Conservation (phyloP, 495 filamentous ascomycete species). For the Monascus purpureus region DNA sequence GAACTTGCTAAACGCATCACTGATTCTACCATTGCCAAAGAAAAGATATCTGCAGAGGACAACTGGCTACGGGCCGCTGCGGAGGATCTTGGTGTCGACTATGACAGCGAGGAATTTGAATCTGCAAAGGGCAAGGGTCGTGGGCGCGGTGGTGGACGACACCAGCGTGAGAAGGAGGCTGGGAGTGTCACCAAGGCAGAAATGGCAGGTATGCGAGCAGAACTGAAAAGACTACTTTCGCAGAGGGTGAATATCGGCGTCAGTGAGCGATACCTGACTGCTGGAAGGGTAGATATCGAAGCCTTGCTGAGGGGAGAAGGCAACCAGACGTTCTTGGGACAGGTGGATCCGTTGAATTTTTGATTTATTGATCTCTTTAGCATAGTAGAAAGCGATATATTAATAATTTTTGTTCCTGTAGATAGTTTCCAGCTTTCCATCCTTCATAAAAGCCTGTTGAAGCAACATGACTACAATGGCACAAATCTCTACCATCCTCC, state of each 20-base stretch:
- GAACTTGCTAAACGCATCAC: conserved; percentile 70
- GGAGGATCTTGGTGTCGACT: conserved; percentile 87
- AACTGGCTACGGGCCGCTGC: conserved; percentile 74
- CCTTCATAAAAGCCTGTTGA: too few species aligned
- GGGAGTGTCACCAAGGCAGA: conserved; percentile 55
- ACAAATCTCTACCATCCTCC: too few species aligned
- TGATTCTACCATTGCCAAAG: conserved; percentile 70
- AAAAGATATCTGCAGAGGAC: conserved; percentile 70
- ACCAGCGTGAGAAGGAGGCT: conserved; percentile 59
- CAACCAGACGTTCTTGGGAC: conserved; percentile 46
- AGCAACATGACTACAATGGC: too few species aligned
- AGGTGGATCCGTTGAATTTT: conserved; percentile 39
- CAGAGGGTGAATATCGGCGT: conserved; percentile 82
- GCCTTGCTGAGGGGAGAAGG: conserved; percentile 53
- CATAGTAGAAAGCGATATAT: too few species aligned
- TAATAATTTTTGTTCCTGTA: too few species aligned
- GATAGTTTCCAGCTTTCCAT: too few species aligned
- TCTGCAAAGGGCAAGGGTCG: conserved; percentile 47
- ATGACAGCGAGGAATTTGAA: conserved; percentile 76
- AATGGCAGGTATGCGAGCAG: conserved; percentile 34
- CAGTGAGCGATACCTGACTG: conserved; percentile 76
- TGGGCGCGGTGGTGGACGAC: conserved; percentile 52
- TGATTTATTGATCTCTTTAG: conserved; percentile 5
- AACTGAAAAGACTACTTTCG: conserved; percentile 41
- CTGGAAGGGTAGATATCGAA: conserved; percentile 68